Evolutionary conservation across 345 rosid species (phyloP), one percentile per base, ranked within the genome.

Genomic region (Gossypium turneri): DNA sequence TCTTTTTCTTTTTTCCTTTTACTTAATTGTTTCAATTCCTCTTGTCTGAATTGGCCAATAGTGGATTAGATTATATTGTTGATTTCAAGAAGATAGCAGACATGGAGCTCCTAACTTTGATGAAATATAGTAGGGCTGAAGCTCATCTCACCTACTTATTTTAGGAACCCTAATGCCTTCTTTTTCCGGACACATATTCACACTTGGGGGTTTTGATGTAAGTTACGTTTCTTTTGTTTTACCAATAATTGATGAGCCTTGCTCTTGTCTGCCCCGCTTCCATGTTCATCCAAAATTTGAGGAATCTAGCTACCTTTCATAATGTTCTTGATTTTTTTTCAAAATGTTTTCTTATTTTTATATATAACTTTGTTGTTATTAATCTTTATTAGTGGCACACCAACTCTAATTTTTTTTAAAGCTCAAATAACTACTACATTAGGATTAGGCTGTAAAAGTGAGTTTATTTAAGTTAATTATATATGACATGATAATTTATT

Each of bases 31-130:
- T 55, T 55, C 8, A 7, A 7, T 7, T 55, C 59, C 3, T 53
- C 22, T 53, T 55, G 12, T 19, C 27, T 56, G 60, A 2, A 19
- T 20, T 5, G 61, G 11, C 41, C 51, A 48, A 48, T 68, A 13
- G 6, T 67, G 4, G n/a, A 12, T 72, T 67, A 43, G 51, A 34
- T 78, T 52, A 29, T 50, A 34, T 75, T 78, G 75, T 75, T 67
- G 69, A 41, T 12, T 41, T 12, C 9, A 7, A 34, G 25, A 57
- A 69, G 16, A 7, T 45, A 48, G 53, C 58, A 62, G 75, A 76
- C 63, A 66, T 25, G 38, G 74, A 73, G 77, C 79, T 77, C 60
- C 75, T 51, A 79, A 84, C 55, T 79, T 77, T 63, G 67, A 84
- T 76, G 71, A 43, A 70, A 55, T 8, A 48, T 25, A 34, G 55